A percentile compares a stretch with the other conserved stretches of the same genome.
phyloP scores from a whole-genome alignment of 2,329 filamentous ascomycete genomes.

The Epichloe glyceriae region DNA sequence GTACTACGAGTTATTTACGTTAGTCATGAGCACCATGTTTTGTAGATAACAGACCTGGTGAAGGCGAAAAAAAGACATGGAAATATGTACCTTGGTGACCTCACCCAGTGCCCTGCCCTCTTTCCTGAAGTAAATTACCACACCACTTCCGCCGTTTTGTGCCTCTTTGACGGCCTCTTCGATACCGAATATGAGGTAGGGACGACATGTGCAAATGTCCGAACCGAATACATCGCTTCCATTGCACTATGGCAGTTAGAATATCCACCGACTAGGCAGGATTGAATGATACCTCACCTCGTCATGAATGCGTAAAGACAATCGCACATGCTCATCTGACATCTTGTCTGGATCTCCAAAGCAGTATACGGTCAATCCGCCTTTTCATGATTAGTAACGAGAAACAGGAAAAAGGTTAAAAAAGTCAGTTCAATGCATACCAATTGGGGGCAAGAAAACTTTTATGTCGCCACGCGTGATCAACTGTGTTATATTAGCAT shows the following conservation, averaged over 20 bases:
- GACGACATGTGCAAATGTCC: conserved; percentile 93
- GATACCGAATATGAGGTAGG: conserved; percentile 93
- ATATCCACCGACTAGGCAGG: not conserved
- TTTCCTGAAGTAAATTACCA: conserved; percentile 98
- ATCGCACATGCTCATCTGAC: conserved; percentile 66
- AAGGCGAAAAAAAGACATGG: conserved; percentile 9
- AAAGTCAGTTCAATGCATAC: conserved; percentile 19
- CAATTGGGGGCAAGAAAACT: conserved; percentile 88
- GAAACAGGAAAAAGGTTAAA: not conserved
- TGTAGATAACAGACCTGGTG: not conserved
- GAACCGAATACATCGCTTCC: conserved; percentile 96
- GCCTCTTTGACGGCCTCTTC: conserved; percentile 96
- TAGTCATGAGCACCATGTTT: not conserved
- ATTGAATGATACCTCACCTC: conserved; percentile 28
- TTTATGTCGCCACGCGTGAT: conserved; percentile 94
- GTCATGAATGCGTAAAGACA: conserved; percentile 72
- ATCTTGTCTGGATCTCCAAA: conserved; percentile 94
- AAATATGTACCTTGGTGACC: conserved; percentile 64
- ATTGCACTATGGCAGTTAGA: conserved; percentile 51
- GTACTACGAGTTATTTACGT: conserved; percentile 23
- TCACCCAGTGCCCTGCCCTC: conserved; percentile 90
- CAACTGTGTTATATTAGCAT: conserved; percentile 30
- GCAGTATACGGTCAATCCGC: conserved; percentile 89
- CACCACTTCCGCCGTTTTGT: conserved; percentile 82
- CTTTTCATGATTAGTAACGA: conserved; percentile 18